Evolutionary conservation across 1,284 basidiomycete species (phyloP).

Genomic region (Ceratobasidium sp.): DNA sequence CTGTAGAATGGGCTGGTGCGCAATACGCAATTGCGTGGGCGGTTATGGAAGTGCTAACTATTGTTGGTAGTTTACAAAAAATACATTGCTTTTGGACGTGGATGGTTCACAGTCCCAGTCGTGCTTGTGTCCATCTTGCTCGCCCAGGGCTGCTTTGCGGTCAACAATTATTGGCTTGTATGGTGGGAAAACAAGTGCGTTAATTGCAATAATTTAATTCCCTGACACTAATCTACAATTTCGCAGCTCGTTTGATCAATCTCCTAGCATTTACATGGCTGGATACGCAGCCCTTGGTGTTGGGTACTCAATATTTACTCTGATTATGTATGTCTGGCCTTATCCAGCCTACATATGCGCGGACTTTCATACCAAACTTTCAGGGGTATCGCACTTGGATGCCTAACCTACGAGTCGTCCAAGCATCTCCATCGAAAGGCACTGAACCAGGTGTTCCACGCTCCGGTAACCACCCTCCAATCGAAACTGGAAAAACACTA

Average conservation of each 20-base stretch:
- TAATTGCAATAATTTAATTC: slow-evolving; percentile 37
- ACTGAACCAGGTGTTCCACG: slow-evolving; percentile 65
- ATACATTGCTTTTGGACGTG: slow-evolving; percentile 71
- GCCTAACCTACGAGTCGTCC: slow-evolving; percentile 64
- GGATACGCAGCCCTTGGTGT: slow-evolving; percentile 73
- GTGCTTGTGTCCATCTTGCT: slow-evolving; percentile 62
- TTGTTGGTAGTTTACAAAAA: slow-evolving; percentile 63
- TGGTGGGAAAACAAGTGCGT: slow-evolving; percentile 75
- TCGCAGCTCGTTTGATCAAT: slow-evolving; percentile 55
- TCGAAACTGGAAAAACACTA: neutral
- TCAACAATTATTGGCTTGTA: slow-evolving; percentile 60
- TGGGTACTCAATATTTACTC: slow-evolving; percentile 67
- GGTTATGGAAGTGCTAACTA: slow-evolving; percentile 16
- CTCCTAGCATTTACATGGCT: slow-evolving; percentile 70
- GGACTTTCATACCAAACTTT: slow-evolving; percentile 42
- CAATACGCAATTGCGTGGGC: slow-evolving; percentile 2
- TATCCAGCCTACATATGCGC: slow-evolving; percentile 41
- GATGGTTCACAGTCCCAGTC: slow-evolving; percentile 62
- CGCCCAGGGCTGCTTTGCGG: slow-evolving; percentile 66
- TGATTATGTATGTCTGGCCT: slow-evolving; percentile 57
- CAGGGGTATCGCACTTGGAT: slow-evolving; percentile 63
- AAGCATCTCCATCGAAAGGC: slow-evolving; percentile 64
- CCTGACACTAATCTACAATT: slow-evolving; percentile 10
- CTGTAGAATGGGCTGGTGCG: slow-evolving; percentile 62
- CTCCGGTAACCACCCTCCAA: slow-evolving; percentile 50